Evolutionary conservation across 1,284 basidiomycete genomes (phyloP).

Genomic region (Grifola frondosa): DNA sequence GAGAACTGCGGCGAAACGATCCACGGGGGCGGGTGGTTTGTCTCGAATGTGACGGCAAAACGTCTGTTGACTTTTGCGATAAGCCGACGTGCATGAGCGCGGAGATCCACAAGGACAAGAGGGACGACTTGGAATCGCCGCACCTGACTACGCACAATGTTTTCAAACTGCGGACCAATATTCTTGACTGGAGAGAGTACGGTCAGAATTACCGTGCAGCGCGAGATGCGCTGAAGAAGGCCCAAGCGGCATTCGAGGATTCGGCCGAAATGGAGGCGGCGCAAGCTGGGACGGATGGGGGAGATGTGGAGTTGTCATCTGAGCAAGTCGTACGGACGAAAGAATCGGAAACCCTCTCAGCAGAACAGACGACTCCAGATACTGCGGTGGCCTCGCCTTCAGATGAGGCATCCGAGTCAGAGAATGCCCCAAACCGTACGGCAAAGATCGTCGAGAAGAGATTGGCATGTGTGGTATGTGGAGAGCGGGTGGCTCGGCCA

Average conservation of each 20-base stretch:
- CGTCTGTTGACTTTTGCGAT: constrained; percentile 24
- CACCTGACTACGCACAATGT: constrained; percentile 27
- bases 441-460: no score
- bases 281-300: background rate
- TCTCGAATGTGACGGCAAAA: constrained; percentile 2
- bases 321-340: no score
- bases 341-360: no score
- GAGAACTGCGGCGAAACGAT: constrained; percentile 1
- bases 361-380: no score
- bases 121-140: constrained; percentile 18
- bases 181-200: constrained; percentile 16
- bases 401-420: no score
- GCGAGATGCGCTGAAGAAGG: constrained; percentile 19
- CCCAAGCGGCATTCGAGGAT: constrained; percentile 12
- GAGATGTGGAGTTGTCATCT: constrained; percentile 4
- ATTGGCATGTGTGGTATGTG: no score
- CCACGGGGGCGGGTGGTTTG: constrained; percentile 4
- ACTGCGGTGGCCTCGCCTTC: no score
- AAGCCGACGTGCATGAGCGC: constrained; percentile 17
- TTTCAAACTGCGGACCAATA: constrained; percentile 27
- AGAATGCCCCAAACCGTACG: no score
- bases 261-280: background rate
- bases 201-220: constrained; percentile 12
- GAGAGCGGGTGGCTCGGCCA: constrained; percentile 17
- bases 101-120: constrained; percentile 12